phyloP scores from a whole-genome alignment of 768 basidiomycete species.

The Solioccasus polychromus region DNA sequence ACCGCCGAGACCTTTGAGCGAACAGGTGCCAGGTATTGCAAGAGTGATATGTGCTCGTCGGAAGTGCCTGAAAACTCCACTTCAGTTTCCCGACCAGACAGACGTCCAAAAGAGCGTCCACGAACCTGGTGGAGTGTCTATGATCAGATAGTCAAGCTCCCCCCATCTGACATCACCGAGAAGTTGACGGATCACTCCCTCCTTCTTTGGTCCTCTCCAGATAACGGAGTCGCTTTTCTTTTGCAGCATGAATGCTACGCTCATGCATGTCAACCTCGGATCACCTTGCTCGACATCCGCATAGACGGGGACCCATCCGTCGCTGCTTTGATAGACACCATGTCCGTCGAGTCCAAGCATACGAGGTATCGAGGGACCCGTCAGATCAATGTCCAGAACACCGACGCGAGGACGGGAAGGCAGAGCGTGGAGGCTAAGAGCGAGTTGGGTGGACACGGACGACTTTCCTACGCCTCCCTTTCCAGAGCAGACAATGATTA shows the following conservation, averaged over 20 bases:
- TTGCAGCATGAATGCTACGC: conserved; percentile 91
- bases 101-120: conserved; percentile 7
- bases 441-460: conserved; percentile 90
- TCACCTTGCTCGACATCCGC: conserved; percentile 62
- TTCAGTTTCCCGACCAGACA: conserved; percentile 6
- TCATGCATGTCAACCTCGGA: conserved; percentile 88
- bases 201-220: conserved; percentile 98
- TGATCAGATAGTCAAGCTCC: conserved; percentile 85
- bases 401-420: conserved; percentile 71
- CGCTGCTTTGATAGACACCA: conserved; percentile 88
- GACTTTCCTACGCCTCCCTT: conserved; percentile 99
- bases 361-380: conserved; percentile 91
- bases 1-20: conserved; percentile 77
- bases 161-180: conserved; percentile 95
- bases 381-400: conserved; percentile 92
- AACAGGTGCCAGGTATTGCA: conserved; percentile 89
- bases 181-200: conserved; percentile 97
- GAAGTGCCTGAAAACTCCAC: conserved; percentile 72
- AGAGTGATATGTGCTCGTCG: conserved; percentile 93
- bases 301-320: conserved; percentile 98
- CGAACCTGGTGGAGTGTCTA: conserved; percentile 96
- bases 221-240: conserved; percentile 91
- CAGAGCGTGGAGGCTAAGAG: conserved; percentile 76
- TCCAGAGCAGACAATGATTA: conserved; percentile 92
- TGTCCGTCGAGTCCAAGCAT: conserved; percentile 91